Conservation (phyloP, 1,284 basidiomycete species). For the Rhodotorula sp. region DNA sequence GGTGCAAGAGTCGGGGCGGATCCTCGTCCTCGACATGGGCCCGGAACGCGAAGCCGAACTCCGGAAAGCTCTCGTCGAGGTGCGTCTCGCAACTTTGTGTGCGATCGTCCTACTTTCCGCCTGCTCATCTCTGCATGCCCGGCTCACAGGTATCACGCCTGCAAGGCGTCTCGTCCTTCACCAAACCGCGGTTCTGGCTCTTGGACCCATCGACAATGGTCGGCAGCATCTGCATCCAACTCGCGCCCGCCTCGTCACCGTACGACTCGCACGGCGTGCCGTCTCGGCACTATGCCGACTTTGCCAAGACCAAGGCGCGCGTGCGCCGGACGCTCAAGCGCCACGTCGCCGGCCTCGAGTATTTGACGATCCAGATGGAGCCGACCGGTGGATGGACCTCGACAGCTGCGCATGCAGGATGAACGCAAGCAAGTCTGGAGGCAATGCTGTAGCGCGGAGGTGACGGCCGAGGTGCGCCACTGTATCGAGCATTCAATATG, state of each 20-base stretch:
- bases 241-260: constrained; percentile 59
- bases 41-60: constrained; percentile 66
- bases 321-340: constrained; percentile 70
- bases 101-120: constrained; percentile 3
- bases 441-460: neutral
- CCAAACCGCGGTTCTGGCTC: constrained; percentile 88
- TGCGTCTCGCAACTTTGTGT: constrained; percentile 49
- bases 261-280: constrained; percentile 46
- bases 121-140: constrained; percentile 5
- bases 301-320: constrained; percentile 69
- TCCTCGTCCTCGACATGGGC: constrained; percentile 82
- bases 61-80: constrained; percentile 71
- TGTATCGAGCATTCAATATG: neutral
- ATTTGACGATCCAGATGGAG: constrained; percentile 82
- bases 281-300: constrained; percentile 56
- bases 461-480: neutral
- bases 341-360: constrained; percentile 73
- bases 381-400: constrained; percentile 4
- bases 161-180: constrained; percentile 78
- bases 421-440: neutral
- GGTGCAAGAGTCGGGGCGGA: constrained; percentile 86
- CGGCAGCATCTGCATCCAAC: constrained; percentile 85
- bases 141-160: constrained; percentile 58
- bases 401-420: neutral
- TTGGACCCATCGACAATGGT: constrained; percentile 82